Conservation (phyloP, 805 yeast genomes). For the Candida taoyuanica region DNA sequence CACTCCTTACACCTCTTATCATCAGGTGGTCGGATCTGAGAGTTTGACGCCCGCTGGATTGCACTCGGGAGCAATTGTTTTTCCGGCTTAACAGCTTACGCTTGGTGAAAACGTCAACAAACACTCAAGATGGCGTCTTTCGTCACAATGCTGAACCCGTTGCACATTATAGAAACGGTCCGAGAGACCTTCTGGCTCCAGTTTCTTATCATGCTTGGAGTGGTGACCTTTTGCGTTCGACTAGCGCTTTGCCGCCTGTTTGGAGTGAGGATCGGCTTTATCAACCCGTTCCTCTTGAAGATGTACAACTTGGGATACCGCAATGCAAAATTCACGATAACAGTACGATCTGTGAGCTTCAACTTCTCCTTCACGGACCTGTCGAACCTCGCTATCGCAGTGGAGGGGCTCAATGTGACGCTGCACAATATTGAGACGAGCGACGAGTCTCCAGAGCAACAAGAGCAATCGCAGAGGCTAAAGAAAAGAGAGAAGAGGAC, state of each 20-base stretch:
- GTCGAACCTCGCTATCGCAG: constrained; percentile 14
- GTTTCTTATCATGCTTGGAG: not conserved
- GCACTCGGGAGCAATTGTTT: too few species aligned
- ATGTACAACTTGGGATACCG: constrained; percentile 15
- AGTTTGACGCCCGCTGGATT: too few species aligned
- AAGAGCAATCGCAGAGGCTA: not conserved
- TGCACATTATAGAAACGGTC: not conserved
- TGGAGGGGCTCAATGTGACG: constrained; percentile 20
- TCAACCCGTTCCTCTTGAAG: constrained; percentile 28
- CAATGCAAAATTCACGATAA: constrained; percentile 7
- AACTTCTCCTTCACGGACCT: constrained; percentile 14
- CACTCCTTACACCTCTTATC: too few species aligned
- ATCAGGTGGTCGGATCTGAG: too few species aligned
- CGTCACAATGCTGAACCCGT: not conserved
- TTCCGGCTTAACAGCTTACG: too few species aligned
- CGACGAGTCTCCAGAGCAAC: too few species aligned
- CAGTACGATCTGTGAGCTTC: constrained; percentile 15
- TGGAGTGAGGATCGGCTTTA: constrained; percentile 27
- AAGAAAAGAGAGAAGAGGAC: not conserved
- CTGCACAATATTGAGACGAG: constrained; percentile 3
- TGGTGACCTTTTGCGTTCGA: constrained; percentile 6
- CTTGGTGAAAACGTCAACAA: too few species aligned
- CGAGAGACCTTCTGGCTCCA: constrained; percentile 3
- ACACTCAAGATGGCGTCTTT: not conserved
- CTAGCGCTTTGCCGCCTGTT: constrained; percentile 12